These are phyloP conservation scores for Dicorynia guianensis DNA, from an alignment of 306 rosid genomes.

Conservation along the genomic window DNA sequence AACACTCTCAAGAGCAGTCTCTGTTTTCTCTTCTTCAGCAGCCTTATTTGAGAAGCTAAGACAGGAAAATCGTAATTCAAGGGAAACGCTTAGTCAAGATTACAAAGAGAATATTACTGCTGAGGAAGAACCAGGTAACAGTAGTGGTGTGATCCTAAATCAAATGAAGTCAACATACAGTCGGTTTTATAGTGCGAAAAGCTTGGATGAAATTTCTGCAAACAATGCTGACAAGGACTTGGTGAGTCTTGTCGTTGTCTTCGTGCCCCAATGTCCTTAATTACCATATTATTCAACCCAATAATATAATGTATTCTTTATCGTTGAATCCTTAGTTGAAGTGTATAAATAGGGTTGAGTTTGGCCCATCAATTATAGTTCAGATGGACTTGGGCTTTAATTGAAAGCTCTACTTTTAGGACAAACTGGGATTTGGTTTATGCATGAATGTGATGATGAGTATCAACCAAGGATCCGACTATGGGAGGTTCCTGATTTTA, in stretches of 20 bases:
- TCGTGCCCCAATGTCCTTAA: not conserved
- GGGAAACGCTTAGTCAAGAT: constrained; percentile 53
- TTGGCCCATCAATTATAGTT: too few relatives aligned
- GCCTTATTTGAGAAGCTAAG: constrained; percentile 85
- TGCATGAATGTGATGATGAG: constrained; percentile 7
- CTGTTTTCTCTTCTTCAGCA: constrained; percentile 93
- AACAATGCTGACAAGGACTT: constrained; percentile 49
- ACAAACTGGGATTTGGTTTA: not conserved
- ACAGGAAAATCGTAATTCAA: constrained; percentile 63
- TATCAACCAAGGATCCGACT: constrained; percentile 13
- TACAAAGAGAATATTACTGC: constrained; percentile 40
- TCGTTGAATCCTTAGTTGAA: not conserved
- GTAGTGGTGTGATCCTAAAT: constrained; percentile 53
- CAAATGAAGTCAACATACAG: constrained; percentile 64
- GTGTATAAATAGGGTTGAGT: not conserved
- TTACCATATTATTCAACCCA: not conserved
- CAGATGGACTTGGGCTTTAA: not conserved
- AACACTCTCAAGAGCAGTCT: constrained; percentile 85
- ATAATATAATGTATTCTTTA: not conserved
- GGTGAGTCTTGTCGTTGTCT: constrained; percentile 58
- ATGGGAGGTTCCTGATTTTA: constrained; percentile 8
- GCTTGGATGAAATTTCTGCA: constrained; percentile 47
- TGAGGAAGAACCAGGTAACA: constrained; percentile 51
- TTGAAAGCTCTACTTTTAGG: not conserved
- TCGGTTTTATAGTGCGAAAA: constrained; percentile 57